A percentile compares a stretch with the other conserved stretches of the same genome.
Evolutionary conservation across 257 asterid genomes (phyloP).

Genomic region (Jacaranda copaia): DNA sequence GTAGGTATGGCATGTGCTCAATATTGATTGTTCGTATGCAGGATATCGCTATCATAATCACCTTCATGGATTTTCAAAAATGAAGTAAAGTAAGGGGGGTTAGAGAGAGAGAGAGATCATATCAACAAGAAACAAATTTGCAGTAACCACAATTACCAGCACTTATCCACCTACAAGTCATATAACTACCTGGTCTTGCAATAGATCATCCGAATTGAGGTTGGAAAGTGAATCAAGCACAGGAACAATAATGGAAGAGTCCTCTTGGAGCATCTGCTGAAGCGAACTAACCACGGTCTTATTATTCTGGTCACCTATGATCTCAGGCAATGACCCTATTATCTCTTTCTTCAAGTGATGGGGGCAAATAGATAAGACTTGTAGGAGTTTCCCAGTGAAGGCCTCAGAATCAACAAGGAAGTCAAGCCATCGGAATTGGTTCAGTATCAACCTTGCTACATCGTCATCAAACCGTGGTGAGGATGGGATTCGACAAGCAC

Average conservation of each 20-base stretch:
- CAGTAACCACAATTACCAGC: constrained; percentile 29
- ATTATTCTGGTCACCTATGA: constrained; percentile 78
- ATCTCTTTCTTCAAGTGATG: constrained; percentile 80
- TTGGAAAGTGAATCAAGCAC: constrained; percentile 84
- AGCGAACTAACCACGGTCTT: constrained; percentile 68
- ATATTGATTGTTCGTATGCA: constrained; percentile 82
- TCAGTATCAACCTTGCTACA: constrained; percentile 72
- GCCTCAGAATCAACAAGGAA: constrained; percentile 77
- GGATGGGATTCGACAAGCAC: constrained; percentile 43
- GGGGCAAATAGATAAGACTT: constrained; percentile 78
- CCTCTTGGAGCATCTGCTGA: constrained; percentile 84
- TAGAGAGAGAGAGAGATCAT: background rate
- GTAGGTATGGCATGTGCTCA: constrained; percentile 81
- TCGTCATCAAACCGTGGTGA: constrained; percentile 67
- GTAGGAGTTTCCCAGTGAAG: constrained; percentile 74
- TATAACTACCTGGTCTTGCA: constrained; percentile 71
- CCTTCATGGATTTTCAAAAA: constrained; percentile 50
- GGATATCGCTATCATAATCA: constrained; percentile 70
- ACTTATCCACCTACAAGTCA: constrained; percentile 19
- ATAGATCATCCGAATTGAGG: constrained; percentile 77
- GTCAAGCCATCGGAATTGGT: constrained; percentile 90
- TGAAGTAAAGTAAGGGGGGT: constrained; percentile 12
- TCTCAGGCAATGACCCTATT: constrained; percentile 83
- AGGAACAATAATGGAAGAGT: constrained; percentile 75
- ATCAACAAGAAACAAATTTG: constrained; percentile 6